Percentiles rank a stretch among this genome's conserved stretches.
These are phyloP conservation scores for Suillus ampliporus DNA, from an alignment of 768 basidiomycete genomes.

Conservation along the genomic window DNA sequence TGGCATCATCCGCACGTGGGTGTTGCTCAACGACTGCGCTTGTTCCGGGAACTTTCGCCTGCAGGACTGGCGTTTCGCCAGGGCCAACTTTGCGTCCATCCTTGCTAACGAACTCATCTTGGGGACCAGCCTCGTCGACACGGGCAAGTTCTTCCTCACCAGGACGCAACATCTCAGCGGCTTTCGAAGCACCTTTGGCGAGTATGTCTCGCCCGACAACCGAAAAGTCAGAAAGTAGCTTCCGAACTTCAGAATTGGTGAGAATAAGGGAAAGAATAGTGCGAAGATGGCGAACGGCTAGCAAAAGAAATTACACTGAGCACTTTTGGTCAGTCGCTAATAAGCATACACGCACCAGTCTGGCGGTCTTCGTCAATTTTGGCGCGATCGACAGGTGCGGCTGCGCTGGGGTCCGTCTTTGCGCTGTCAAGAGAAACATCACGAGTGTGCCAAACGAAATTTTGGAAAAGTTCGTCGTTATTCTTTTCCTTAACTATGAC, in stretches of 20 bases:
- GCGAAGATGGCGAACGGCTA: conserved; percentile 85
- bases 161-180: conserved; percentile 73
- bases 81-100: conserved; percentile 47
- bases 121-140: conserved; percentile 73
- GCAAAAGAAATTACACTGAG: conserved; percentile 19
- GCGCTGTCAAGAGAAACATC: conserved; percentile 46
- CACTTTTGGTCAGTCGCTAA: neutral
- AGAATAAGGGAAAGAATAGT: conserved; percentile 85
- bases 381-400: conserved; percentile 55
- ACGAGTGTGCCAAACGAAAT: conserved; percentile 84
- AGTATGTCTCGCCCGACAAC: conserved; percentile 85
- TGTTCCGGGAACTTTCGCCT: conserved; percentile 50
- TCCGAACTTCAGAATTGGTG: conserved; percentile 93
- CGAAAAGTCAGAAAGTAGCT: conserved; percentile 81
- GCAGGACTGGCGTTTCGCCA: conserved; percentile 53
- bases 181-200: conserved; percentile 72
- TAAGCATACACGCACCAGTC: conserved; percentile 51
- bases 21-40: conserved; percentile 53
- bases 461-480: conserved; percentile 88
- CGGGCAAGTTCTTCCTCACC: conserved; percentile 59
- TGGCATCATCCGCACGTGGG: conserved; percentile 52
- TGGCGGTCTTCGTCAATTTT: conserved; percentile 64
- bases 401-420: conserved; percentile 47
- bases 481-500: conserved; percentile 85
- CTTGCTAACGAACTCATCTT: conserved; percentile 65